These are phyloP conservation scores for Leishmania tarentolae DNA, from an alignment of 208 protist species.

Conservation along the genomic window DNA sequence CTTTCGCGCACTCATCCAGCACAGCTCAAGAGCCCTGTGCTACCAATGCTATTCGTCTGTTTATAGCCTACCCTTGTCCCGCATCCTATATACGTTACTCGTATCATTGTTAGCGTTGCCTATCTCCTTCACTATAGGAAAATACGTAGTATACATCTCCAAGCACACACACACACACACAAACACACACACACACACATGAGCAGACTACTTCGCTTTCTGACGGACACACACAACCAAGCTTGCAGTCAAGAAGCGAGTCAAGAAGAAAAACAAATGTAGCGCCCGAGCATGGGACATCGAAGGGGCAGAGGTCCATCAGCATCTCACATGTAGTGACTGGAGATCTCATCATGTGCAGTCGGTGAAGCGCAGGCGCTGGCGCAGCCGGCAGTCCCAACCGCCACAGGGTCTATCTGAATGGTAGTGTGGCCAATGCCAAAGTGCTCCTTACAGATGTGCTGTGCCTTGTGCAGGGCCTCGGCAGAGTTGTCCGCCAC, in stretches of 20 bases:
- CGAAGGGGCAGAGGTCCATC: neutral
- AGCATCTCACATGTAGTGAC: neutral
- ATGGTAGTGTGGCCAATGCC: slow-evolving; percentile 90
- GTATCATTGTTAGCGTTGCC: neutral
- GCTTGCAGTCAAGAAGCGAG: too few species aligned
- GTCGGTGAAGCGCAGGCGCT: slow-evolving; percentile 27
- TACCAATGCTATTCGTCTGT: neutral
- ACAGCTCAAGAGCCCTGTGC: neutral
- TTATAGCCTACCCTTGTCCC: neutral
- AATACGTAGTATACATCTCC: neutral
- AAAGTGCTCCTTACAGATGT: slow-evolving; percentile 55
- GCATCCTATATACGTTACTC: neutral
- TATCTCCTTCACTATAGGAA: neutral
- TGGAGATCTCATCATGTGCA: neutral
- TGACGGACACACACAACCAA: neutral
- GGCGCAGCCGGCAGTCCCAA: slow-evolving; percentile 33
- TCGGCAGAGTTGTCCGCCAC: slow-evolving; percentile 46
- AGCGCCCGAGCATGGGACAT: neutral
- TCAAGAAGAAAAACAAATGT: neutral
- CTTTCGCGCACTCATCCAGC: neutral
- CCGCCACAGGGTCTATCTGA: slow-evolving; percentile 73
- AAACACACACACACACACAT: neutral
- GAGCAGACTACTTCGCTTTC: too few species aligned
- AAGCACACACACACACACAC: too few species aligned
- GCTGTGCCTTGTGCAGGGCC: slow-evolving; percentile 64